phyloP scores from a whole-genome alignment of 2,329 filamentous ascomycete genomes.

The Hymenoscyphus linearis region DNA sequence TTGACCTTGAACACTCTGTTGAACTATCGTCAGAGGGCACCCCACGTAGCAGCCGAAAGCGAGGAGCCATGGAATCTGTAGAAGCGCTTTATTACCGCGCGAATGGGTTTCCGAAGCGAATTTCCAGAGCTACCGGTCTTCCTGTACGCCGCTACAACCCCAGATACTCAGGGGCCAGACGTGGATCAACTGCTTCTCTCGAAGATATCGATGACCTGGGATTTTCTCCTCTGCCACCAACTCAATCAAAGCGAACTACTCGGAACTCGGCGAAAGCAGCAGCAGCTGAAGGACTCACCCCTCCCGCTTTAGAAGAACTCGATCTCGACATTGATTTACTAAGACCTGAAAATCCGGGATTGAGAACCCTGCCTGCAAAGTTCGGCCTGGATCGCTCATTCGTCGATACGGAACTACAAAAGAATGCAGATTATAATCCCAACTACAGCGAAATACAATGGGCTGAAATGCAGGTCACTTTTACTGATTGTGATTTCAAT shows the following conservation, averaged over 20 bases:
- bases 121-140: conserved; percentile 9
- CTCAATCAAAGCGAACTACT: background rate
- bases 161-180: background rate
- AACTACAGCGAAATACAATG: conserved; percentile 1
- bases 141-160: conserved; percentile 3
- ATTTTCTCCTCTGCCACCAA: background rate
- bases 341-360: conserved; percentile 22
- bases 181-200: background rate
- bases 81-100: no score
- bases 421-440: background rate
- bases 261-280: background rate
- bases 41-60: background rate
- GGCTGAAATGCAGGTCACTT: conserved; percentile 1
- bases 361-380: conserved; percentile 22
- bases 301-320: conserved; percentile 20
- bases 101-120: background rate
- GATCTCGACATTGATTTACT: conserved; percentile 17
- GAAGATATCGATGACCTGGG: background rate
- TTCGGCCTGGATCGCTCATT: conserved; percentile 12
- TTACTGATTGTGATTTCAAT: conserved; percentile 4
- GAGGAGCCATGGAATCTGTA: background rate
- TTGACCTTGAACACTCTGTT: background rate
- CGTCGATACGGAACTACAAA: background rate
- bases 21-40: background rate
- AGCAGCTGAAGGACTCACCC: conserved; percentile 8